A percentile compares a stretch with the other conserved stretches of the same genome.
phyloP scores from a whole-genome alignment of 2,329 filamentous ascomycete genomes.

The Neofusicoccum sp. region DNA sequence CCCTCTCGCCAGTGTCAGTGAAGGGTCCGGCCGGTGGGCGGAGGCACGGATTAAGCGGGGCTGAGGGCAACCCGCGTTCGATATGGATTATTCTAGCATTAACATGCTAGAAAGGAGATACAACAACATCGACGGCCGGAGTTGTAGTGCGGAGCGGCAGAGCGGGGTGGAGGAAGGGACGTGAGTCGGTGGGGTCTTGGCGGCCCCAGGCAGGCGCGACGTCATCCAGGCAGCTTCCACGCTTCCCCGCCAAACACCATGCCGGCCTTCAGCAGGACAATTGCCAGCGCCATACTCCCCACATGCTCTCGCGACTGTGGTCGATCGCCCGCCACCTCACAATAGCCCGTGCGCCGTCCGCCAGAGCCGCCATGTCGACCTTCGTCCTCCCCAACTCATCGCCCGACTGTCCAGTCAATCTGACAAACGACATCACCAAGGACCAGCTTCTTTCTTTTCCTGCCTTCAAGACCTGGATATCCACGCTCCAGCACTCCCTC shows the following conservation, averaged over 20 bases:
- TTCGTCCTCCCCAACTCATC: constrained; percentile 40
- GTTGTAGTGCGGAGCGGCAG: too few species aligned
- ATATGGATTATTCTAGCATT: too few species aligned
- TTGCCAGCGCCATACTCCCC: not conserved
- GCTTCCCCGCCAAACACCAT: not conserved
- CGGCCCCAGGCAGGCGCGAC: not conserved
- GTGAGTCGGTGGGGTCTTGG: not conserved
- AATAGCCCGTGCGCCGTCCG: not conserved
- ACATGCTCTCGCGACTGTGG: constrained; percentile 21
- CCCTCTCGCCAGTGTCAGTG: too few species aligned
- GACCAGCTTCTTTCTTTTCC: constrained; percentile 50
- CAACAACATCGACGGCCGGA: too few species aligned
- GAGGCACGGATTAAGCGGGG: too few species aligned
- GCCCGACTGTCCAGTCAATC: constrained; percentile 40
- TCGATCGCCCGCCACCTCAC: constrained; percentile 1
- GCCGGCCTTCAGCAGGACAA: not conserved
- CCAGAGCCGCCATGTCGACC: constrained; percentile 36
- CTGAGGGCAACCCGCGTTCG: too few species aligned
- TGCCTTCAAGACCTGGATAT: constrained; percentile 56
- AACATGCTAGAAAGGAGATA: too few species aligned
- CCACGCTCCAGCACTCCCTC: constrained; percentile 50
- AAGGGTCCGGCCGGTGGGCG: too few species aligned
- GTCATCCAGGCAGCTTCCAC: not conserved
- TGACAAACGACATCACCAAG: constrained; percentile 43
- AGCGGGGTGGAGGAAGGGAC: too few species aligned